Evolutionary conservation across 176 grass and related monocot species (phyloP).

Genomic region (Aechmea fasciata): DNA sequence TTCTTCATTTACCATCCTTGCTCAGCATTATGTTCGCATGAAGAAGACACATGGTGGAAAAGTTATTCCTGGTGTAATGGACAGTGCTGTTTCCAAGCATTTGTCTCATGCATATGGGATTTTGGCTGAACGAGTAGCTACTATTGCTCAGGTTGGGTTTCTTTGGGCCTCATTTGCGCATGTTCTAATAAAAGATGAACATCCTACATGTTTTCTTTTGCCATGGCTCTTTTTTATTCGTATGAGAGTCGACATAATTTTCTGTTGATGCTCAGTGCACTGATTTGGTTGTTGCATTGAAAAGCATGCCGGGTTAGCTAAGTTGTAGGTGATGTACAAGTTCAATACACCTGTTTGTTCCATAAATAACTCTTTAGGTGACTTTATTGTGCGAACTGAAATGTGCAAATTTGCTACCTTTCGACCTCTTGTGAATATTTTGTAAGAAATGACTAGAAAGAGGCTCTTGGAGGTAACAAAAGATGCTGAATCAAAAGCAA

Average conservation of each 20-base stretch:
- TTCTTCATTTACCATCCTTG: slow-evolving; percentile 66
- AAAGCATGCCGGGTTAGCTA: neutral
- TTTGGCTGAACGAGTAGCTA: slow-evolving; percentile 65
- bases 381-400: no score
- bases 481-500: no score
- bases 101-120: slow-evolving; percentile 87
- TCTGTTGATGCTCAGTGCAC: neutral
- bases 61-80: slow-evolving; percentile 88
- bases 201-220: neutral
- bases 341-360: neutral
- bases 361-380: neutral
- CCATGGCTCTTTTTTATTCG: neutral
- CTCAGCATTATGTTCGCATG: slow-evolving; percentile 76
- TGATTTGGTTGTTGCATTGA: neutral
- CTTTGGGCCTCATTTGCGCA: neutral
- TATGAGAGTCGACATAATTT: neutral
- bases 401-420: no score
- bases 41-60: slow-evolving; percentile 72
- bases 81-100: slow-evolving; percentile 78
- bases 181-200: neutral
- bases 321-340: neutral
- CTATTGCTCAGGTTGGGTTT: slow-evolving; percentile 69
- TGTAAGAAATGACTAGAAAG: no score
- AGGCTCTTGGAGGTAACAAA: no score
- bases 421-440: no score